Evolutionary conservation across 225 moss, liverwort and hornwort species (phyloP).

Genomic region (Neckera pumila): DNA sequence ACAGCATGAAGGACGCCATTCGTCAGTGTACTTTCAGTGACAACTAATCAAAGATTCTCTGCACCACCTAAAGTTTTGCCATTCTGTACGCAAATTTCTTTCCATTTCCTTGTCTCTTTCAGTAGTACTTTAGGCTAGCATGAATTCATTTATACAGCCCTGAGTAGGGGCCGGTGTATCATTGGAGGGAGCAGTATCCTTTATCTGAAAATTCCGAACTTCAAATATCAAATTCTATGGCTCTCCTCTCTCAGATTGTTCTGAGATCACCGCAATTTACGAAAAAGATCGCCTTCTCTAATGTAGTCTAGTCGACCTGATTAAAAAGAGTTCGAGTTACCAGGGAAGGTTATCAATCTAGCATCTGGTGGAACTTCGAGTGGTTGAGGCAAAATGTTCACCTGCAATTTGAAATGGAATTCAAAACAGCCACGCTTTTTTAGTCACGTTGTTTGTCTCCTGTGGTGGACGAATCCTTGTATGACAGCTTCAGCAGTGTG

Average conservation of each 20-base stretch:
- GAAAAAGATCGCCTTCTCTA: not conserved
- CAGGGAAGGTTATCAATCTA: not conserved
- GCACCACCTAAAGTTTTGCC: constrained; percentile 9
- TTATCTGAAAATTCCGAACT: not conserved
- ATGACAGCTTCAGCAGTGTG: not conserved
- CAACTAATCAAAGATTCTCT: not conserved
- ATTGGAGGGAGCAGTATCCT: not conserved
- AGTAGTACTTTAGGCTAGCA: not conserved
- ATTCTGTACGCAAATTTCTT: not conserved
- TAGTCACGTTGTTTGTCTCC: not conserved
- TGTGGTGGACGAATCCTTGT: not conserved
- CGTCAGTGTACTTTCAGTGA: constrained; percentile 50
- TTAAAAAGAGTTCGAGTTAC: not conserved
- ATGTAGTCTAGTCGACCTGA: not conserved
- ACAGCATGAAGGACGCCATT: constrained; percentile 53
- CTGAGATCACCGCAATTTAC: not conserved
- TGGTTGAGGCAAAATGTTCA: not conserved
- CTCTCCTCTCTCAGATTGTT: not conserved
- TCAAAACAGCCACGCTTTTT: not conserved
- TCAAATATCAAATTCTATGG: not conserved
- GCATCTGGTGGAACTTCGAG: not conserved
- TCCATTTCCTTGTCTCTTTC: not conserved
- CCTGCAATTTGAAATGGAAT: not conserved
- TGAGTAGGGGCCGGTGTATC: not conserved
- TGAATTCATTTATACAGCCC: constrained; percentile 5